Base-by-base conservation (phyloP, 2,329 filamentous ascomycete species). In the Trichophyton equinum region DNA sequence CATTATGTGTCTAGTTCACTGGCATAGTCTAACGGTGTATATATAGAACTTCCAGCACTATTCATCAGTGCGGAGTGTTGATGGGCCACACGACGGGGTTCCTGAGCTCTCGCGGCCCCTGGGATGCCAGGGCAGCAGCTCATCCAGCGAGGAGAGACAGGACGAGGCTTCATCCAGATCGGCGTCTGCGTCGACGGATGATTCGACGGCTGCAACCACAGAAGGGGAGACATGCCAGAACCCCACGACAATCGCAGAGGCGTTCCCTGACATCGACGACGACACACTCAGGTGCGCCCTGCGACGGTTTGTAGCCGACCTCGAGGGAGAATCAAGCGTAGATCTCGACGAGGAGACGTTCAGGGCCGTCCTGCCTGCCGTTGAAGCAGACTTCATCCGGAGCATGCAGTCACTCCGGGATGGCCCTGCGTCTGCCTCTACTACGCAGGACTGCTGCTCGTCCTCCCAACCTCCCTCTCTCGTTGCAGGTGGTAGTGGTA, bases 11-110 rank as follows among this genome's bases (percentile, higher is more conserved):
- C n/a, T 18, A 18, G 15, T 44, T 44, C n/a, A n/a, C 15, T 8
- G n/a, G 40, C 15, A 18, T n/a, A 44, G 9, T 18, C 53, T 47
- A 13, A 49, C n/a, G 22, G 57, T 67, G 58, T 65, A 9, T 68
- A 38, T 68, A 38, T 68, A 85, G 81, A 77, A 74, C 53, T 86
- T 82, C 75, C 79, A 86, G 68, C 85, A 87, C 69, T 87, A 85
- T 71, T 86, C 83, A 3, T 86, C 84, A 0, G 81, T 87, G 65
- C 79, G 84, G 60, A 82, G 83, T 67, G 71, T 81, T 53, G 72
- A 80, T 63, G 83, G 83, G 5, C 82, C 82, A 6, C 82, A 84
- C 68, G 76, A 74, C 33, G 84, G 83, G 56, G 73, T 76, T 38
- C 82, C 82, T 9, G 68, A 76, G 20, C 77, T 84, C 40, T 64